These are phyloP conservation scores for Cardamine chenopodiifolia DNA, from an alignment of 345 rosid species.

Conservation along the genomic window DNA sequence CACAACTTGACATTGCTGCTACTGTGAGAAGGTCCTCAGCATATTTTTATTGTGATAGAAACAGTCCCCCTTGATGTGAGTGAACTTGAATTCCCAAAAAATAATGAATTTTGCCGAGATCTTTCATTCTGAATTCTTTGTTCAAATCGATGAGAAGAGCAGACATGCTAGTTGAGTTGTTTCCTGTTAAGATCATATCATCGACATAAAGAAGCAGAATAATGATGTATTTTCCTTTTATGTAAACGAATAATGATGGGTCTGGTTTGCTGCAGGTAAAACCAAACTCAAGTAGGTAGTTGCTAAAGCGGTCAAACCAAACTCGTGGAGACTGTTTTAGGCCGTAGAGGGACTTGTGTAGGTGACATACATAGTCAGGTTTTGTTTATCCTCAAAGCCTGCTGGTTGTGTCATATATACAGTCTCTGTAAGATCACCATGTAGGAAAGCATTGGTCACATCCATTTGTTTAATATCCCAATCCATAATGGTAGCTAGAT, in stretches of 20 bases:
- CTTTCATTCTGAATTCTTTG: not conserved
- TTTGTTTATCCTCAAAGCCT: not conserved
- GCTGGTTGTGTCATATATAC: not conserved
- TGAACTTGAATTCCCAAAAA: not conserved
- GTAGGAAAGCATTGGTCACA: not conserved
- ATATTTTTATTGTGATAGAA: not conserved
- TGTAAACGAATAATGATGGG: not conserved
- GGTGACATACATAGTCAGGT: not conserved
- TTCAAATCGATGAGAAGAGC: too few relatives aligned
- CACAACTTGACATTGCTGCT: too few relatives aligned
- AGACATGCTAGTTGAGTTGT: too few relatives aligned
- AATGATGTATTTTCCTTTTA: too few relatives aligned
- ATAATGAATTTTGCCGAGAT: not conserved
- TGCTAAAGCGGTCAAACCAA: not conserved
- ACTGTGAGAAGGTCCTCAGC: not conserved
- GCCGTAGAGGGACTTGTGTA: not conserved
- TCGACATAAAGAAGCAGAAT: not conserved
- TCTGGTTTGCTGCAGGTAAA: not conserved
- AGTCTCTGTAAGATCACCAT: not conserved
- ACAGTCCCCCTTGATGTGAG: not conserved
- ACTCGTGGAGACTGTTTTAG: not conserved
- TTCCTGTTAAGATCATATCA: not conserved
- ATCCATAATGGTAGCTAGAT: fast-evolving
- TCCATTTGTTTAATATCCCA: not conserved
- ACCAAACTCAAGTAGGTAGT: not conserved